Evolutionary conservation across 495 filamentous ascomycete species (phyloP), one percentile per base, ranked within the genome.

Genomic region (Rhizodiscina lignyota): DNA sequence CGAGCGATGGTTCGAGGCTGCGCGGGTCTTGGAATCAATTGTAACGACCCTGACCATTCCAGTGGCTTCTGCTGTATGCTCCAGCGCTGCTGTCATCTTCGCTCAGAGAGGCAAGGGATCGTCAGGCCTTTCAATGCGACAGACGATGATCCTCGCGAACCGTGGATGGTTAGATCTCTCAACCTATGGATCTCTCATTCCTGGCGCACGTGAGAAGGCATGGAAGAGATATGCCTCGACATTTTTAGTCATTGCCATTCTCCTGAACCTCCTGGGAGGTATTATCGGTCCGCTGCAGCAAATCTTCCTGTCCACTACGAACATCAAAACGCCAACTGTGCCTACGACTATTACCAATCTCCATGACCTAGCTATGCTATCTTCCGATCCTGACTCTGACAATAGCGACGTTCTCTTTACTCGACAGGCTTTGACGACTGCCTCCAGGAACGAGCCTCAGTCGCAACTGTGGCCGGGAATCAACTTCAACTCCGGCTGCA

Each of bases 11-110:
- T 44, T 46, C 22, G 27, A 41, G 19, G 47, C 52, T 6, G 48
- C 45, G 2, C 49, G 33, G 22, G 45, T 49, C 2, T 22, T 50
- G 10, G 47, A 48, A 15, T 38, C 47, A 0, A 44, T 56, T 22
- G 34, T 42, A 0, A 31, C 26, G 10, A 41, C 51, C 1, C 18
- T 54, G n/a, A 45, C 40, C 3, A 43, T 58, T 16, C 55, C 55
- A 2, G 32, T 54, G 35, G 48, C 50, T 0, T 51, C 53, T 2
- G 39, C 47, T 2, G 41, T 55, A 16, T 54, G 50, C 38, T 43
- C 52, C 1, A 44, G 41, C 19, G 48, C 51, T 2, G 50, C 45
- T 3, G 51, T 50, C 2, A 33, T 49, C 19, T 58, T 41, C 19
- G 21, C 49, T 12, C 55, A 56, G 40, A 19, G 27, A 18, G 16